Percentiles rank a stretch among this genome's conserved stretches.
Conservation (phyloP, 306 rosid species). For the Vigna reflexopilosa region DNA sequence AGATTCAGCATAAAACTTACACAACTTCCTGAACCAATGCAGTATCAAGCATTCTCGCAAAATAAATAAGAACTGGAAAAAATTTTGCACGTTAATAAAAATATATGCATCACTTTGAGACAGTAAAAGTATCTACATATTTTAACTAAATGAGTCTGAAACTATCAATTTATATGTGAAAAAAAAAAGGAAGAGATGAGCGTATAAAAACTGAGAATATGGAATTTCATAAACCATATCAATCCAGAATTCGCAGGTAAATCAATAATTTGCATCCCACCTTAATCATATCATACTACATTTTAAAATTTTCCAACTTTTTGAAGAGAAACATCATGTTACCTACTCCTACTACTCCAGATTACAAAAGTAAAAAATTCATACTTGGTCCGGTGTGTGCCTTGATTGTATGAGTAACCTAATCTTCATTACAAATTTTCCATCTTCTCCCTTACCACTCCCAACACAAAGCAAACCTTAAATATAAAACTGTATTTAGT, state of each 20-base stretch:
- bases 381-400: neutral
- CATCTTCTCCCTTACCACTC: slow-evolving; percentile 4
- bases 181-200: neutral
- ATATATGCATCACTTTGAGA: neutral
- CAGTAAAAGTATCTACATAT: neutral
- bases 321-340: slow-evolving; percentile 9
- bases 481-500: slow-evolving; percentile 8
- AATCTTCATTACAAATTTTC: neutral
- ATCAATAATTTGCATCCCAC: slow-evolving; percentile 9
- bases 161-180: neutral
- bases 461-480: slow-evolving; percentile 26
- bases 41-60: neutral
- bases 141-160: neutral
- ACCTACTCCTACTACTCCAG: slow-evolving; percentile 13
- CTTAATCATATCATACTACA: slow-evolving; percentile 9
- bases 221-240: slow-evolving; percentile 27
- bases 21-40: slow-evolving; percentile 35
- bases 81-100: neutral
- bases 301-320: slow-evolving; percentile 1
- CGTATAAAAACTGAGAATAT: neutral
- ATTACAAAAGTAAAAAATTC: neutral
- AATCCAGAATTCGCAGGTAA: slow-evolving; percentile 24
- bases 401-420: slow-evolving; percentile 1
- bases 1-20: slow-evolving; percentile 40
- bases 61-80: neutral